Evolutionary conservation across 805 yeast species (phyloP), one percentile per base, ranked within the genome.

Genomic region (Suhomyces tanzawaensis): DNA sequence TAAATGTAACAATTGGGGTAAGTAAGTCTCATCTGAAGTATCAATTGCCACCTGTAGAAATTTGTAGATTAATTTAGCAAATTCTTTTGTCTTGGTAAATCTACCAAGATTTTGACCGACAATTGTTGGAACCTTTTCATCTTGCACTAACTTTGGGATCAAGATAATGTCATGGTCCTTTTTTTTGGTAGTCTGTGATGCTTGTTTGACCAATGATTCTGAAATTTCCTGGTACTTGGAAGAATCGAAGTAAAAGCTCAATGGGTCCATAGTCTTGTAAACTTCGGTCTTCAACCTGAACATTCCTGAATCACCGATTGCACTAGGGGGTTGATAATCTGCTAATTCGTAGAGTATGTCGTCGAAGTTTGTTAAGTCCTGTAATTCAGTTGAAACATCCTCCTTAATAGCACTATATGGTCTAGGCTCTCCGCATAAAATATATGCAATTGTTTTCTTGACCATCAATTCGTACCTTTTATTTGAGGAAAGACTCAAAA

Each of bases 211-310:
- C 12, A 82, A 55, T 0, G 74, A 55, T 12, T 69, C 68, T 2
- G 76, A 69, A 28, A 81, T 67, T 26, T 75, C 74, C 43, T 77
- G 81, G 32, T 73, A 66, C 42, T 79, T 74, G 26, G 62, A 57
- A 4, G 65, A 69, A 28, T 74, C 79, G 40, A 72, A 59, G 44
- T 66, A 64, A 14, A 74, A 50, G 46, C 70, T 71, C 42, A 80
- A 58, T 2, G 87, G 87, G 56, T 91, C 93, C 29, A 90, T 75
- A 19, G 72, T 64, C 1, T 64, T 67, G 39, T 62, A 70, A 19
- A 64, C 62, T 34, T 78, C 72, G 3, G 74, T 71, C 52, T 85
- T 88, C 42, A 93, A 69, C 19, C 78, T 67, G 58, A 85, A 91
- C 18, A 75, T 56, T 2, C 95, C 87, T 16, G 71, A 60, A 46